phyloP scores from a whole-genome alignment of 495 filamentous ascomycete species.

The Neurospora cerealis region DNA sequence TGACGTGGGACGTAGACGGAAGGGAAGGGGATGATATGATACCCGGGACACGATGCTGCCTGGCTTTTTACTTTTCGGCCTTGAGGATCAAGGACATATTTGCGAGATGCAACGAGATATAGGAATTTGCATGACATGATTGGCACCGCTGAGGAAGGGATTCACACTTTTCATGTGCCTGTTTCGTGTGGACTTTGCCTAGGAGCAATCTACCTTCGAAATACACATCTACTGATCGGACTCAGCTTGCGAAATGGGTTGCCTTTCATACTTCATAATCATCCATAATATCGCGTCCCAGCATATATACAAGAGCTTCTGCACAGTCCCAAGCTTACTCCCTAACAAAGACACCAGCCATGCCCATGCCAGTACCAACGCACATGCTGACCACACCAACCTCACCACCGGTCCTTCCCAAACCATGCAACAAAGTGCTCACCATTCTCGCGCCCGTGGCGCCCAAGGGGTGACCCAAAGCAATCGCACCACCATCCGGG shows the following conservation, averaged over 20 bases:
- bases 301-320: neutral
- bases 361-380: slow-evolving; percentile 86
- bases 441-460: slow-evolving; percentile 80
- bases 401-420: slow-evolving; percentile 49
- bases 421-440: slow-evolving; percentile 58
- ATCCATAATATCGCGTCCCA: neutral
- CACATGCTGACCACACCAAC: slow-evolving; percentile 79
- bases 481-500: slow-evolving; percentile 88
- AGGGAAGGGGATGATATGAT: too few relatives aligned
- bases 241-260: neutral
- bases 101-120: too few relatives aligned
- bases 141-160: neutral
- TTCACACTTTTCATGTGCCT: neutral
- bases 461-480: slow-evolving; percentile 86
- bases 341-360: slow-evolving; percentile 76
- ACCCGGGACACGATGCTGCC: too few relatives aligned
- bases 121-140: too few relatives aligned
- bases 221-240: neutral
- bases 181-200: neutral
- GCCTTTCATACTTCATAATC: neutral
- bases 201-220: neutral
- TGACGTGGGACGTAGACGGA: too few relatives aligned
- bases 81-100: too few relatives aligned
- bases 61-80: too few relatives aligned
- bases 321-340: slow-evolving; percentile 41